Evolutionary conservation across 106 monocot genomes (phyloP), one percentile per base, ranked within the genome.

Genomic region (Gastrodia elata): DNA sequence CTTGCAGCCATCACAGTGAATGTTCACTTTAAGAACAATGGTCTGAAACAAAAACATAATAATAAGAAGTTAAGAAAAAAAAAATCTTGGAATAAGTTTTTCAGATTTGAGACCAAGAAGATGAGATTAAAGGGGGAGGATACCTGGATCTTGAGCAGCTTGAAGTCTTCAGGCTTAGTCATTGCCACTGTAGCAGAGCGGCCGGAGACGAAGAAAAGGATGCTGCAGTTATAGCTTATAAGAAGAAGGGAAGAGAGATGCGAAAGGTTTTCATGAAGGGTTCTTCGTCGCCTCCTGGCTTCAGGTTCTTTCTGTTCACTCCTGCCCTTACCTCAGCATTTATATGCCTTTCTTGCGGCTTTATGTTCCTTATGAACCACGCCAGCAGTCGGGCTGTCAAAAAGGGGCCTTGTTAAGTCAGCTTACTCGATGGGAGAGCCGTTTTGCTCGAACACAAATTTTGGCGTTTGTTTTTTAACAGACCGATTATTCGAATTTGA

Each of bases 91-190:
- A 35, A 39, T 39, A 22, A 30, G 20, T 49, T 38, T 36, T n/a
- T 27, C 30, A 4, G 5, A 16, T 14, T 11, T 6, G 30, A 48
- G 67, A 67, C 24, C 33, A 68, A 55, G 57, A 57, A 49, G 48
- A 34, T 27, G 24, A 41, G 37, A 9, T 41, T 40, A 26, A 69
- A 24, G 10, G 25, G 68, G 39, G 5, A 18, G 2, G 22, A 30
- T 68, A 88, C 88, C 88, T 88, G 84, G 82, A 88, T 88, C 80
- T 84, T 82, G 68, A 88, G 84, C 26, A 88, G 77, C 82, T 88
- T 84, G 72, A 84, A 88, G 64, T 88, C 88, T 68, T 82, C 82
- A 46, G 80, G 80, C 69, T 88, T 88, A 42, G 71, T 74, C 87
- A 88, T 88, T 74, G 81, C 28, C 33, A 49, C 64, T 68, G 67